Base-by-base conservation (phyloP, 1,139 yeast genomes). In the Taphrina flavorubra region DNA sequence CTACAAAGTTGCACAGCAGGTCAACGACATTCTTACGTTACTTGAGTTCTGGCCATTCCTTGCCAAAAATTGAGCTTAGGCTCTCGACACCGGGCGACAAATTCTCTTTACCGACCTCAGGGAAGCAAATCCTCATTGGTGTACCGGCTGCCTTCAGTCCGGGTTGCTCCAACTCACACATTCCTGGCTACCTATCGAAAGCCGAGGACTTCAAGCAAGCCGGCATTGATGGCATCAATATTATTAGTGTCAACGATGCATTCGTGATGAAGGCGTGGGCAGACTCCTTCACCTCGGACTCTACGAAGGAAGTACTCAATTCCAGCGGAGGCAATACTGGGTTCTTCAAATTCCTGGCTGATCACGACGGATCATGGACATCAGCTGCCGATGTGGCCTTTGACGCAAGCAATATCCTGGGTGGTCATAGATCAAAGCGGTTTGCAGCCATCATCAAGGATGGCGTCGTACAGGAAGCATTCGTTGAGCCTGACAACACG, bases 101-200 rank as follows among this genome's bases (percentile, higher is more conserved):
- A 20, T 13, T 55, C 18, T 3, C 44, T 0, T 16, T 63, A 3
- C 67, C 67, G 20, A 55, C 63, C 31, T 13, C 75, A 1, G 73
- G 71, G 44, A 58, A 44, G 25, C 58, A 53, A 11, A 53, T 65
- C 49, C 14, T 65, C 14, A 44, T 65, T 20, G 69, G 69, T 20
- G 90, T 91, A 58, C 97, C 97, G 55, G 97, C 97, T 34, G 97
- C 97, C 0, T 91, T 88, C 76, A 88, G 96, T 1, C 92, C 96
- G 58, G 95, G 91, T 0, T 91, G 97, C 78, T 83, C 92, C 40
- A 85, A 87, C 16, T 58, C 60, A 10, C 96, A 89, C 76, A 84
- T 90, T 63, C 97, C 97, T 6, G 96, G 94, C 5, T 91, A 85
- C 78, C 76, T 89, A 74, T 79, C 81, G 70, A 77, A 82, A 64